Evolutionary conservation across 768 basidiomycete species (phyloP).

Genomic region (Russula lepida): DNA sequence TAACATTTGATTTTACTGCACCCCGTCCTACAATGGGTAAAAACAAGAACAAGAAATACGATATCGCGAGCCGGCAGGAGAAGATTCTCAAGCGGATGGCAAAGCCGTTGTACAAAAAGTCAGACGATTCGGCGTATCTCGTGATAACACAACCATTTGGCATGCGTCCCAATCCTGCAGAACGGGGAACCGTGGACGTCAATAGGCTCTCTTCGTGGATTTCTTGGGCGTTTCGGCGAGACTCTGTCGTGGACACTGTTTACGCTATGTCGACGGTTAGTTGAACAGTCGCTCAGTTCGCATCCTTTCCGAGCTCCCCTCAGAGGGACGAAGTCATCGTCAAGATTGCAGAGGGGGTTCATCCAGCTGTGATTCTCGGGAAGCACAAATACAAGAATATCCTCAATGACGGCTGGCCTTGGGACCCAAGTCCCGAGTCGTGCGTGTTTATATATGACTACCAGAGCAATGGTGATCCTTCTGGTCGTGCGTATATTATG

Average conservation of each 20-base stretch:
- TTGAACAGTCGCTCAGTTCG: not conserved
- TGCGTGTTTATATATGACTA: slow-evolving; percentile 14
- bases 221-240: slow-evolving; percentile 11
- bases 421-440: not conserved
- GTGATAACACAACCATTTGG: slow-evolving; percentile 16
- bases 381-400: slow-evolving; percentile 14
- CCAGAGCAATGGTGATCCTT: slow-evolving; percentile 10
- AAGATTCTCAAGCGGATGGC: slow-evolving; percentile 18
- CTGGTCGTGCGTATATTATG: slow-evolving; percentile 7
- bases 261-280: slow-evolving; percentile 20
- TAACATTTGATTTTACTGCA: not conserved
- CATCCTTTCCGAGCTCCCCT: not conserved
- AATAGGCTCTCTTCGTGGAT: slow-evolving; percentile 16
- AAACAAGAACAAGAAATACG: slow-evolving; percentile 14
- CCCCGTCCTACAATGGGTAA: slow-evolving; percentile 9
- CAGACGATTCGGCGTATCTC: slow-evolving; percentile 11
- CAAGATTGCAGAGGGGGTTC: slow-evolving; percentile 1
- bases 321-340: slow-evolving; percentile 18
- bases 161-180: slow-evolving; percentile 9
- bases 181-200: slow-evolving; percentile 2
- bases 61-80: slow-evolving; percentile 12
- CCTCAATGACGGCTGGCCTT: slow-evolving; percentile 1
- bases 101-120: slow-evolving; percentile 14
- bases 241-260: slow-evolving; percentile 9
- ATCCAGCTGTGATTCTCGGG: slow-evolving; percentile 7